Base-by-base conservation (phyloP, 805 yeast species). In the Lipomyces spencermartinsiae region DNA sequence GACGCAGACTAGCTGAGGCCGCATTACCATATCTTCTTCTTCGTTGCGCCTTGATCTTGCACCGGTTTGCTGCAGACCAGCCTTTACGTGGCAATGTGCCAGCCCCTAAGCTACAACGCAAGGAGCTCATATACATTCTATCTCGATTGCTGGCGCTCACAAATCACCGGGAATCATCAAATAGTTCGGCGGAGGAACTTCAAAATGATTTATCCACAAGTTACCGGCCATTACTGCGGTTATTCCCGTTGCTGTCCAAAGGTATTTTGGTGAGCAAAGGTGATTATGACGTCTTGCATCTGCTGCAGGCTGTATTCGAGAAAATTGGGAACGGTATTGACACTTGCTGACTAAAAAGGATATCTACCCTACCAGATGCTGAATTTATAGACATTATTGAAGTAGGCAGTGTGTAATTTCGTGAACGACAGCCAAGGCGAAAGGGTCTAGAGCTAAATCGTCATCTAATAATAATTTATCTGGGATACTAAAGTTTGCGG, bases 21-120 rank as follows among this genome's bases (percentile, higher is more conserved):
- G 69, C 85, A 2, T 70, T 84, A 0, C 84, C 86, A 1, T 89
- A 80, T 72, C 80, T 91, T 39, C 77, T 86, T 0, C 81, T 87
- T 22, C 81, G 97, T 54, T 79, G 85, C 33, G 86, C 90, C 0
- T 82, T 90, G 68, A 83, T 86, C 0, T 78, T 93, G 57, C 82
- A 89, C 64, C 85, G 89, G 67, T 88, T 86, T 69, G 80, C 90
- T 6, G 86, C 89, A 16, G 93, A 90, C 71, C 85, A 83, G 61
- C 84, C 82, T 39, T 78, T 93, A 12, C 75, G 89, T 5, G 85
- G 87, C 46, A 80, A 77, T 37, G 84, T 84, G 62, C 98, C 98
- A 0, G 80, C 90, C 16, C 85, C 94, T 0, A 82, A 84, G 53
- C 77, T 90, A 7, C 92, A 91, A 71, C 85, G 85, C 63, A 77